phyloP scores from a whole-genome alignment of 805 yeast genomes.

The Priceomyces fermenticarens region DNA sequence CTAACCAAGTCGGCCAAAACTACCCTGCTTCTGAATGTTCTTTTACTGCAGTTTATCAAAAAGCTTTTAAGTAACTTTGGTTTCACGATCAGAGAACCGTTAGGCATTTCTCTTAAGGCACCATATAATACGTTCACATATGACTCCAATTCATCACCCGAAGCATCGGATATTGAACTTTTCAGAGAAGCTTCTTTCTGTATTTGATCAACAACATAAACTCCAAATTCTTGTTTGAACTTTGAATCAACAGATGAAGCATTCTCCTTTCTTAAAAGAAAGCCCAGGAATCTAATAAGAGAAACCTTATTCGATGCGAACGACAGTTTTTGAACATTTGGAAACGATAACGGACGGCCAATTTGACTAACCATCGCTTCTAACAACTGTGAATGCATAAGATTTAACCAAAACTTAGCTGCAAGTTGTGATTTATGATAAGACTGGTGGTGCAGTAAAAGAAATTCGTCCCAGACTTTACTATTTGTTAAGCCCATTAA shows the following conservation, averaged over 20 bases:
- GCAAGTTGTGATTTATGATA: constrained; percentile 30
- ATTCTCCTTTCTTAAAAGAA: constrained; percentile 21
- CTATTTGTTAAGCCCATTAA: constrained; percentile 24
- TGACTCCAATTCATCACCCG: constrained; percentile 16
- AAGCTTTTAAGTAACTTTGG: constrained; percentile 25
- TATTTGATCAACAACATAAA: constrained; percentile 20
- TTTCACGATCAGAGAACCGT: constrained; percentile 15
- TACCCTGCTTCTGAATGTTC: constrained; percentile 35
- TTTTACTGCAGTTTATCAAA: constrained; percentile 26
- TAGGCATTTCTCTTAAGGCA: constrained; percentile 23
- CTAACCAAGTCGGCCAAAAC: constrained; percentile 31
- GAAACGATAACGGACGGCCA: constrained; percentile 13
- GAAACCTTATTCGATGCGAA: constrained; percentile 24
- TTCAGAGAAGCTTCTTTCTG: constrained; percentile 12
- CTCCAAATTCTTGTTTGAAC: constrained; percentile 25
- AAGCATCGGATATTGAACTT: constrained; percentile 30
- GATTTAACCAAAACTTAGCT: constrained; percentile 33
- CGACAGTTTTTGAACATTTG: constrained; percentile 13
- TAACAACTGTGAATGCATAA: constrained; percentile 20
- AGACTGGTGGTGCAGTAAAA: constrained; percentile 17
- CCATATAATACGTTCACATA: constrained; percentile 31
- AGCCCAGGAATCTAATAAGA: constrained; percentile 24
- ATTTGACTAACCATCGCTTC: constrained; percentile 15
- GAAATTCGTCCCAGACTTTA: constrained; percentile 28
- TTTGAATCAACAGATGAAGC: constrained; percentile 10